Percentiles rank a stretch among this genome's conserved stretches.
phyloP scores from a whole-genome alignment of 768 basidiomycete genomes.

The Hericium rajendrae region DNA sequence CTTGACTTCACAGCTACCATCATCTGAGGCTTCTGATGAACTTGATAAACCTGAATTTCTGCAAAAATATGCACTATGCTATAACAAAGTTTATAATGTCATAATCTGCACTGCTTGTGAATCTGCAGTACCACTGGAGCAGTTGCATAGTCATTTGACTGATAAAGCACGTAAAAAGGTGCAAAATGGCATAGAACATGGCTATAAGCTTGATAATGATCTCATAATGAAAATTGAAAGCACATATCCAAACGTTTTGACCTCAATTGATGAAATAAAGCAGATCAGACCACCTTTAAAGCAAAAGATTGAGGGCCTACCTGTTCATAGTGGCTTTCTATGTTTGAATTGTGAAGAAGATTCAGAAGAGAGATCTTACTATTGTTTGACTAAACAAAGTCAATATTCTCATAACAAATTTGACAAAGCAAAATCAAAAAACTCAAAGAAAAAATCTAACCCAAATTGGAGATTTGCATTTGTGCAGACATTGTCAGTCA shows the following conservation, averaged over 20 bases:
- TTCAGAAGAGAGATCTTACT: neutral
- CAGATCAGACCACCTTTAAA: neutral
- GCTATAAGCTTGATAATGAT: neutral
- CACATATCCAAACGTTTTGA: neutral
- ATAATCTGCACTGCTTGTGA: neutral
- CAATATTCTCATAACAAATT: neutral
- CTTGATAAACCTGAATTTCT: neutral
- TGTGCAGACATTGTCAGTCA: neutral
- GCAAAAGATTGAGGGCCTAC: neutral
- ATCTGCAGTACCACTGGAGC: neutral
- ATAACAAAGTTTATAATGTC: neutral
- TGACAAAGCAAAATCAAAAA: neutral
- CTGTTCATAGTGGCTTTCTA: neutral
- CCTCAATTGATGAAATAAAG: neutral
- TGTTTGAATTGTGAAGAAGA: neutral
- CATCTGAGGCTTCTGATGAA: neutral
- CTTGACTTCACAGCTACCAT: neutral
- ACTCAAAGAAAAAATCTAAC: neutral
- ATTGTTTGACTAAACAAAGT: neutral
- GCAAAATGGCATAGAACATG: neutral
- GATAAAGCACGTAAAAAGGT: neutral
- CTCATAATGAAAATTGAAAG: neutral
- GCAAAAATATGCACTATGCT: neutral
- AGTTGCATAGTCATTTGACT: neutral
- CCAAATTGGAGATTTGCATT: neutral